Conservation (phyloP, 129 eudicot genomes). For the Tagetes erecta region DNA sequence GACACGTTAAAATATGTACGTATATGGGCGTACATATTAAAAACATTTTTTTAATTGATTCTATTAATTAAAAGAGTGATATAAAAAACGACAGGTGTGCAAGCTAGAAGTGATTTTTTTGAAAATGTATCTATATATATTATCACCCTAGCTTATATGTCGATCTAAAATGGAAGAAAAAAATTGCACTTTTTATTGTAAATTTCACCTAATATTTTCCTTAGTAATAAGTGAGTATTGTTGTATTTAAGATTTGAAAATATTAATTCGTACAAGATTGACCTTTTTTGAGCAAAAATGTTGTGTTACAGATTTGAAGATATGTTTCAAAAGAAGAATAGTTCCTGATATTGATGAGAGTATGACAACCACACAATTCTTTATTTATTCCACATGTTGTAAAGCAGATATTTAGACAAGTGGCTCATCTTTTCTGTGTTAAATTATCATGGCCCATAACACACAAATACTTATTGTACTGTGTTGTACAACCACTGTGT, state of each 20-base stretch:
- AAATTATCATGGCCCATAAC: slow-evolving; percentile 24
- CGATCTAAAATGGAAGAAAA: neutral
- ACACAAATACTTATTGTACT: slow-evolving; percentile 37
- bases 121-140: too few species aligned
- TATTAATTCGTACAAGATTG: neutral
- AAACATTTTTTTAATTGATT: too few species aligned
- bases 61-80: too few species aligned
- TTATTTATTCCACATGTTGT: slow-evolving; percentile 40
- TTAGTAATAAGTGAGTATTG: neutral
- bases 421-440: slow-evolving; percentile 23
- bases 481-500: slow-evolving; percentile 29
- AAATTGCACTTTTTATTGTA: neutral
- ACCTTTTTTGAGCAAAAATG: slow-evolving; percentile 2
- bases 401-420: slow-evolving; percentile 7
- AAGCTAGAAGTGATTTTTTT: too few species aligned
- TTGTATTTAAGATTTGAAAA: neutral
- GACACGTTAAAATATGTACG: too few species aligned
- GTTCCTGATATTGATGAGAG: slow-evolving; percentile 7
- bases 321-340: slow-evolving; percentile 18
- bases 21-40: too few species aligned
- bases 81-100: too few species aligned
- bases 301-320: slow-evolving; percentile 15
- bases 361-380: slow-evolving; percentile 31
- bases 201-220: neutral
- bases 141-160: too few species aligned